Evolutionary conservation across 257 asterid genomes (phyloP).

Genomic region (Jacaranda mimosifolia): DNA sequence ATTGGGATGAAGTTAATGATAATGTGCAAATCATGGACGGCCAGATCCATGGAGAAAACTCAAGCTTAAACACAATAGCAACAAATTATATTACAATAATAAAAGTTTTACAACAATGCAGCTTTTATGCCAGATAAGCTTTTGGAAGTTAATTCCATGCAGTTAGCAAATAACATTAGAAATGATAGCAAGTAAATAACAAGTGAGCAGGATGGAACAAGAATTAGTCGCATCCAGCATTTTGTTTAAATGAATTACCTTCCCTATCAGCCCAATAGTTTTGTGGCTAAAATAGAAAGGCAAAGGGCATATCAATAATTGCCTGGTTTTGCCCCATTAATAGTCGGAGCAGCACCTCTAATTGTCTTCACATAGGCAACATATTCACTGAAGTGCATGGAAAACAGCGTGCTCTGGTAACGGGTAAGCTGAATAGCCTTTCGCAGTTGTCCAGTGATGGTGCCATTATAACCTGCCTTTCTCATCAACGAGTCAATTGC

Average conservation of each 20-base stretch:
- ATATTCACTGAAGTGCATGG: constrained; percentile 82
- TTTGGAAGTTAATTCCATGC: background rate
- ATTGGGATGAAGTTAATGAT: no score
- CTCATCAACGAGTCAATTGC: constrained; percentile 87
- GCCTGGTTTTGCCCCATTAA: constrained; percentile 70
- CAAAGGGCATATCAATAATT: constrained; percentile 42
- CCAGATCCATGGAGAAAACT: background rate
- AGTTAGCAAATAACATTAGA: constrained; percentile 13
- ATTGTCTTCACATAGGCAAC: constrained; percentile 73
- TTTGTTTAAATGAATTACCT: constrained; percentile 37
- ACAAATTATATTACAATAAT: constrained; percentile 15
- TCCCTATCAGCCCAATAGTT: constrained; percentile 39
- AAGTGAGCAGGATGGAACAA: constrained; percentile 27
- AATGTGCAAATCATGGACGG: no score
- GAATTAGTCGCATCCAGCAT: constrained; percentile 34
- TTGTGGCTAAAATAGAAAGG: constrained; percentile 37
- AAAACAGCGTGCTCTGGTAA: constrained; percentile 86
- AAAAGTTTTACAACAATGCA: constrained; percentile 20
- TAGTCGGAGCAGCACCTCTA: constrained; percentile 79
- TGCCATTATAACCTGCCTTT: constrained; percentile 80
- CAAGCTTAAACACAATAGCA: background rate
- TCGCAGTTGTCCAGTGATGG: constrained; percentile 65
- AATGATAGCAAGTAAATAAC: constrained; percentile 20
- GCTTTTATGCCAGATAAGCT: constrained; percentile 2
- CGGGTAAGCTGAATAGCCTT: constrained; percentile 72